Percentiles rank a stretch among this genome's conserved stretches.
Conservation (phyloP, 805 yeast species). For the Soucietia sequanensis region DNA sequence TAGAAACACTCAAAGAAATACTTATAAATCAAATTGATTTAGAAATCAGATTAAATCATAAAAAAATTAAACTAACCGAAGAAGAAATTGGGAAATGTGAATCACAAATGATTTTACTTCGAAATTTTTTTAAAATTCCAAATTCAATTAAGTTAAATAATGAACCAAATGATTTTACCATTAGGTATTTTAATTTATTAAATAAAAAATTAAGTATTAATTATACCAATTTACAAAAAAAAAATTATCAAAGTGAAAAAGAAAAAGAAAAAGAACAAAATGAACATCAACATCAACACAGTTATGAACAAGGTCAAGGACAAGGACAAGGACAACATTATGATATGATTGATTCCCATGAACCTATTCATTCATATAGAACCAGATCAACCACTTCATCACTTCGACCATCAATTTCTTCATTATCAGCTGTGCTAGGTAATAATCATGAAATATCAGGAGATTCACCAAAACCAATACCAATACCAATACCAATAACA, state of each 20-base stretch:
- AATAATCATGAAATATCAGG: no score
- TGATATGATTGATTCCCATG: conserved; percentile 28
- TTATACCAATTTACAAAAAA: conserved; percentile 19
- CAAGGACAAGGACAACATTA: conserved; percentile 3
- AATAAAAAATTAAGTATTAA: conserved; percentile 32
- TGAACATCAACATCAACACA: not conserved
- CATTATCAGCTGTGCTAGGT: conserved; percentile 33
- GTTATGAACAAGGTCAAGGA: not conserved
- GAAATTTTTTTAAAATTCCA: conserved; percentile 44
- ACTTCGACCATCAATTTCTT: conserved; percentile 50
- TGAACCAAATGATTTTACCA: conserved; percentile 46
- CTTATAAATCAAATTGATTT: conserved; percentile 51
- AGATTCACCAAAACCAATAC: conserved; percentile 3
- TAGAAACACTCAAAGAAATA: conserved; percentile 28
- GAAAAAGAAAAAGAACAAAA: conserved; percentile 8
- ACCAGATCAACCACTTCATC: conserved; percentile 53
- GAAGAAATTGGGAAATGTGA: conserved; percentile 58
- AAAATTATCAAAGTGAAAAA: conserved; percentile 15
- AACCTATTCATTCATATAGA: conserved; percentile 32
- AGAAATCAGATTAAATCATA: conserved; percentile 59
- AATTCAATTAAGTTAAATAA: conserved; percentile 35
- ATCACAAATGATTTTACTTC: conserved; percentile 52
- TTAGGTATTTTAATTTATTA: conserved; percentile 39
- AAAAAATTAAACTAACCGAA: conserved; percentile 50
- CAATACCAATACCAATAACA: no score